A percentile compares a stretch with the other conserved stretches of the same genome.
Evolutionary conservation across 2,329 filamentous ascomycete species (phyloP).

Genomic region (Fusarium sp.): DNA sequence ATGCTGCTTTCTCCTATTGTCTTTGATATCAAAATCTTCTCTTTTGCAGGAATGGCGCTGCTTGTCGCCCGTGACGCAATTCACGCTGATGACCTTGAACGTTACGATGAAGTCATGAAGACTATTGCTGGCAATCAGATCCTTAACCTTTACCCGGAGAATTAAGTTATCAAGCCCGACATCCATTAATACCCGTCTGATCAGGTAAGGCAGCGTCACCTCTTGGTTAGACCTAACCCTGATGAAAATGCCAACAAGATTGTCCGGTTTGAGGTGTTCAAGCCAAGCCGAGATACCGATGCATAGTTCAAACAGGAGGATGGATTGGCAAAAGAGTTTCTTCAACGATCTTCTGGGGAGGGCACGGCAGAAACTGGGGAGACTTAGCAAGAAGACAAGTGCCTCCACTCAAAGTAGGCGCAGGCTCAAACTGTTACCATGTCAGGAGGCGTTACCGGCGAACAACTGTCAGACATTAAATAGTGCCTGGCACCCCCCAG

Average conservation of each 20-base stretch:
- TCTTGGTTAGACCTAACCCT: accelerated
- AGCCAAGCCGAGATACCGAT: neutral
- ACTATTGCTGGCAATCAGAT: neutral
- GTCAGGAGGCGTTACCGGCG: accelerated
- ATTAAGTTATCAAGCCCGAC: neutral
- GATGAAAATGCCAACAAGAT: accelerated
- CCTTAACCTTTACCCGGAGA: neutral
- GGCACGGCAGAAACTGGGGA: accelerated
- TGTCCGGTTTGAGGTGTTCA: neutral
- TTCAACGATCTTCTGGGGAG: too few relatives aligned
- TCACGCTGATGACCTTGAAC: neutral
- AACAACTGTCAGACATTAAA: neutral
- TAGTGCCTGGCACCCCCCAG: accelerated
- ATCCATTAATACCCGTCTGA: neutral
- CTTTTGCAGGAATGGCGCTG: neutral
- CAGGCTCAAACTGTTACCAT: accelerated
- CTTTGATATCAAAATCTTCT: accelerated
- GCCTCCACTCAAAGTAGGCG: accelerated
- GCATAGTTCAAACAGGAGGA: neutral
- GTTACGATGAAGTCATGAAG: neutral
- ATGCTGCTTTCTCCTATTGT: neutral
- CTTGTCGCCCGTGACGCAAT: neutral
- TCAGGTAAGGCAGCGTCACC: neutral
- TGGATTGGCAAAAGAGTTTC: neutral
- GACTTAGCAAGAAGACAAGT: accelerated